Evolutionary conservation across 2,329 filamentous ascomycete genomes (phyloP), one percentile per base, ranked within the genome.

Genomic region (Epichloe glyceriae): DNA sequence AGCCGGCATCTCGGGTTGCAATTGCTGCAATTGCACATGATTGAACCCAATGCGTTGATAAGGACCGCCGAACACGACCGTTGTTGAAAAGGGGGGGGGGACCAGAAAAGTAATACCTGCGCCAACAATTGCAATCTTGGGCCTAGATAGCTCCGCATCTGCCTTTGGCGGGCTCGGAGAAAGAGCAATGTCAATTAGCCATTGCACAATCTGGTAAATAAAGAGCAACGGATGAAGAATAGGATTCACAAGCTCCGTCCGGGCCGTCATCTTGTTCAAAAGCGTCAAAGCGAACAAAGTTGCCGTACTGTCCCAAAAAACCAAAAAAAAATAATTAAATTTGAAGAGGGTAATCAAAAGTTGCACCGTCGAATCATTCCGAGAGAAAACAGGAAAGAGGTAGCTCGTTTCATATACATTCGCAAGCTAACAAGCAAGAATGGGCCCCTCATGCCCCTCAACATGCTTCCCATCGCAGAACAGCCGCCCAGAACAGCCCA

Each of bases 91-190:
- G 5, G 12, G 37, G 14, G 7, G 5, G 12, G 37, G 14, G 7
- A 26, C 19, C 6, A 26, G 2, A 2, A 15, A 30, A 0, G 78
- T 93, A 50, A 93, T 73, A 2, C 84, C 83, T 30, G 83, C 81
- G 3, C 84, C 83, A 56, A 88, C 81, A 34, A 87, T 71, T 2
- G 83, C 84, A 51, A 88, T 73, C 53, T 76, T 82, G 14, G 86
- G 83, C 30, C 82, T 71, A 12, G 70, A 68, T n/a, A 86, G 69
- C 6, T 72, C 69, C 0, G 71, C 66, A 53, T 74, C 70, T 0
- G 81, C 77, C 2, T 75, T 72, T 0, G 86, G 87, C 4, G 87
- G 82, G 5, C 69, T 73, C 0, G 88, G 87, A 0, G 87, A 82
- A 48, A 94, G 77, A 34, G 88, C 58, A 56, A 74, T 75, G 58